A percentile compares a stretch with the other conserved stretches of the same genome.
These are phyloP conservation scores for Cadophora sp. DNA, from an alignment of 2,329 filamentous ascomycete genomes.

Conservation along the genomic window DNA sequence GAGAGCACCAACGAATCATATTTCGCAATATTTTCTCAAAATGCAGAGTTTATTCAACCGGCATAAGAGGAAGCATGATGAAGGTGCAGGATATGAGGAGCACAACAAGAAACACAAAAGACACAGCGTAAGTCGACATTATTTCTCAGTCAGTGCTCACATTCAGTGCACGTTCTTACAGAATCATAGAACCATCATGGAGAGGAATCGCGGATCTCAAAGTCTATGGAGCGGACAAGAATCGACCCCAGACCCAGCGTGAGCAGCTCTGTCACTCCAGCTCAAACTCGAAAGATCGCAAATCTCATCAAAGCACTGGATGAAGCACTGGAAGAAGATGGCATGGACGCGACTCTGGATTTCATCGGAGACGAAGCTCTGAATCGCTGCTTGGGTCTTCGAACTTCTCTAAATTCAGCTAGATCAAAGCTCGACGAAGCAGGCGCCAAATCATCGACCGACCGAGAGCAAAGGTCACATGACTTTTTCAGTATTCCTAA, in stretches of 20 bases:
- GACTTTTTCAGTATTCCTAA: constrained; percentile 34
- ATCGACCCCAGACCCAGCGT: constrained; percentile 3
- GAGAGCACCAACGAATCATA: background rate
- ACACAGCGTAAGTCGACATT: constrained; percentile 22
- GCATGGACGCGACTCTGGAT: constrained; percentile 25
- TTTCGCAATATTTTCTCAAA: background rate
- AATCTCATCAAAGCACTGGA: constrained; percentile 39
- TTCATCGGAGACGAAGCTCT: constrained; percentile 33
- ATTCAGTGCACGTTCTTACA: constrained; percentile 19
- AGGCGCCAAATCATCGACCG: constrained; percentile 3
- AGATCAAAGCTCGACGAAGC: constrained; percentile 18
- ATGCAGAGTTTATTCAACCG: constrained; percentile 29
- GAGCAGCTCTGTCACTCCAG: background rate
- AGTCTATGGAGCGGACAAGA: constrained; percentile 1
- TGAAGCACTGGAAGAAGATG: constrained; percentile 35
- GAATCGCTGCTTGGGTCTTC: constrained; percentile 34
- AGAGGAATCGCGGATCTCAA: background rate
- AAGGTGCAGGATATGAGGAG: constrained; percentile 14
- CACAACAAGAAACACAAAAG: constrained; percentile 27
- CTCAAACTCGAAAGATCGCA: constrained; percentile 31
- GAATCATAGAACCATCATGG: constrained; percentile 10
- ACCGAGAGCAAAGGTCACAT: constrained; percentile 26
- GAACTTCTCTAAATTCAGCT: constrained; percentile 26
- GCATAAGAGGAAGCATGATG: constrained; percentile 31
- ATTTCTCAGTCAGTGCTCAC: constrained; percentile 4